Evolutionary conservation across 2,329 filamentous ascomycete species (phyloP).

Genomic region (Dryadomyces quercivorus): DNA sequence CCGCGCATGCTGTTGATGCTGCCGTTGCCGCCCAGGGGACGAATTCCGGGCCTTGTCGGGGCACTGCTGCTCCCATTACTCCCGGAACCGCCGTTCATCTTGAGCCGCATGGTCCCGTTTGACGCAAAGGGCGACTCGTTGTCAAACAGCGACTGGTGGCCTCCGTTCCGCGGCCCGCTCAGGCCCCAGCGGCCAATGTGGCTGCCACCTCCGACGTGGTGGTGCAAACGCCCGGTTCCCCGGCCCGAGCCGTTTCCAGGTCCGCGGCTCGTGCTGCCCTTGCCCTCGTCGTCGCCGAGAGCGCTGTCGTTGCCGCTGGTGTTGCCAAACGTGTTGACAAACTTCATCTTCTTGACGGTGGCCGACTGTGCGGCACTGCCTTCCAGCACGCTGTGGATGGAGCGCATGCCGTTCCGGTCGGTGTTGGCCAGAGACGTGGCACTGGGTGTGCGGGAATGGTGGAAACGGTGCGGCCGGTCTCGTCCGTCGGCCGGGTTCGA

Average conservation of each 20-base stretch:
- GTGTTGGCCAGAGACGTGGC: slow-evolving; percentile 74
- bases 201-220: slow-evolving; percentile 34
- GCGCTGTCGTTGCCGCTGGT: slow-evolving; percentile 41
- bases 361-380: slow-evolving; percentile 26
- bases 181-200: slow-evolving; percentile 63
- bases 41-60: slow-evolving; percentile 45
- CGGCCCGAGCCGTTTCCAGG: slow-evolving; percentile 48
- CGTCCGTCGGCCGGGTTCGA: slow-evolving; percentile 72
- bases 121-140: slow-evolving; percentile 62
- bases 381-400: slow-evolving; percentile 58
- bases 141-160: slow-evolving; percentile 61
- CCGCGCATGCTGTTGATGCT: slow-evolving; percentile 21
- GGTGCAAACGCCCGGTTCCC: slow-evolving; percentile 62
- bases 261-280: slow-evolving; percentile 41
- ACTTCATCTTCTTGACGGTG: slow-evolving; percentile 87
- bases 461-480: slow-evolving; percentile 52
- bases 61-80: slow-evolving; percentile 23
- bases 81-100: slow-evolving; percentile 35
- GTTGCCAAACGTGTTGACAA: slow-evolving; percentile 66
- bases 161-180: slow-evolving; percentile 32
- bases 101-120: slow-evolving; percentile 45
- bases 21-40: slow-evolving; percentile 54
- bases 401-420: slow-evolving; percentile 47
- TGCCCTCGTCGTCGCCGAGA: slow-evolving; percentile 56
- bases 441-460: slow-evolving; percentile 86